Conservation (phyloP, 225 moss, liverwort and hornwort species). For the Pseudisothecium myosuroides region DNA sequence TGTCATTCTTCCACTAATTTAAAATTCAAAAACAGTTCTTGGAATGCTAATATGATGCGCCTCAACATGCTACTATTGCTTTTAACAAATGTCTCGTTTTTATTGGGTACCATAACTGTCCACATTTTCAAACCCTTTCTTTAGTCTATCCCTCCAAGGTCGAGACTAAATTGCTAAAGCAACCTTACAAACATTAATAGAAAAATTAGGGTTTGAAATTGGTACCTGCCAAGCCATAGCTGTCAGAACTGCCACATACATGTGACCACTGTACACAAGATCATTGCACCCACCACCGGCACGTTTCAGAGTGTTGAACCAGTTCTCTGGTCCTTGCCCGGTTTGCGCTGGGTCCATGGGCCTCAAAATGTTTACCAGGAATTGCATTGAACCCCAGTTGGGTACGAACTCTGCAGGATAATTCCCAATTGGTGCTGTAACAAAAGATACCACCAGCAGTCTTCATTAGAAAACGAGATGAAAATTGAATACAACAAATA, state of each 20-base stretch:
- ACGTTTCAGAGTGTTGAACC: slow-evolving; percentile 88
- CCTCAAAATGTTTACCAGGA: slow-evolving; percentile 84
- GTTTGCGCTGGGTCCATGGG: slow-evolving; percentile 68
- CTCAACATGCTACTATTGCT: not conserved
- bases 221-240: slow-evolving; percentile 97
- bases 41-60: not conserved
- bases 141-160: not conserved
- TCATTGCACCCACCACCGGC: slow-evolving; percentile 96
- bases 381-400: slow-evolving; percentile 86
- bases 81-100: not conserved
- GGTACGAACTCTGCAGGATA: slow-evolving; percentile 81
- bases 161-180: not conserved
- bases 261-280: slow-evolving; percentile 90
- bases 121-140: not conserved
- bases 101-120: not conserved
- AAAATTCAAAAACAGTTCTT: not conserved
- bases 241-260: slow-evolving; percentile 84
- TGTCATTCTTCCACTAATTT: not conserved
- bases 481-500: not conserved
- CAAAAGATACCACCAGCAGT: not conserved
- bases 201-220: not conserved
- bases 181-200: no score
- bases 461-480: not conserved
- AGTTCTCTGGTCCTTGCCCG: slow-evolving; percentile 46
- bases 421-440: slow-evolving; percentile 53